Percentiles rank a stretch among this genome's conserved stretches.
These are phyloP conservation scores for Ceratocystiopsis brevicomis DNA, from an alignment of 2,329 filamentous ascomycete genomes.

Conservation along the genomic window DNA sequence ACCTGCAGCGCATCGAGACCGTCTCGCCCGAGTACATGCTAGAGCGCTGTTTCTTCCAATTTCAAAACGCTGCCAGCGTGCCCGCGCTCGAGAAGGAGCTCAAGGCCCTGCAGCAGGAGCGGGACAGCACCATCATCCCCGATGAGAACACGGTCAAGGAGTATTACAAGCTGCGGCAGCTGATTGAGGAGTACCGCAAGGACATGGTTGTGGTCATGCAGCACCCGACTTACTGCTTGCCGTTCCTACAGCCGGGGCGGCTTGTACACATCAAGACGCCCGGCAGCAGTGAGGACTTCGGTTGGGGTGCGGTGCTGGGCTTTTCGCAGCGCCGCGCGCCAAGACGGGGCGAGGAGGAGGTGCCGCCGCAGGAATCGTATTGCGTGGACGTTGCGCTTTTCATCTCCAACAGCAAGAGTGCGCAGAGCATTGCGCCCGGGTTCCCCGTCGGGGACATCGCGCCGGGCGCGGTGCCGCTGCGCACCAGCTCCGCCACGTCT, in stretches of 20 bases:
- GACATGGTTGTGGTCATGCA: slow-evolving; percentile 87
- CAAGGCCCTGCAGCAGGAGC: slow-evolving; percentile 56
- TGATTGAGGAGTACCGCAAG: slow-evolving; percentile 63
- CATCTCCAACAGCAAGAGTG: slow-evolving; percentile 26
- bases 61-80: slow-evolving; percentile 85
- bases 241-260: slow-evolving; percentile 75
- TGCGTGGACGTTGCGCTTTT: slow-evolving; percentile 66
- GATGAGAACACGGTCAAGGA: slow-evolving; percentile 83
- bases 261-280: slow-evolving; percentile 69
- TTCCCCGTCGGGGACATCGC: slow-evolving; percentile 30
- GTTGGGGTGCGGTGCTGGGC: slow-evolving; percentile 81
- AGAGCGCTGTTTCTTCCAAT: slow-evolving; percentile 95
- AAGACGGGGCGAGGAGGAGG: slow-evolving; percentile 46
- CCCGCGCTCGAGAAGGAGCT: slow-evolving; percentile 69
- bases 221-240: slow-evolving; percentile 69
- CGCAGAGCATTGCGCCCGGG: slow-evolving; percentile 24
- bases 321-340: slow-evolving; percentile 44
- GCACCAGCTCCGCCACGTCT: slow-evolving; percentile 31
- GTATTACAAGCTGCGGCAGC: slow-evolving; percentile 78
- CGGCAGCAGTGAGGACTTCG: slow-evolving; percentile 60
- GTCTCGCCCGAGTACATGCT: slow-evolving; percentile 98
- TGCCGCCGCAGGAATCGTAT: slow-evolving; percentile 56
- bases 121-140: slow-evolving; percentile 53
- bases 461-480: slow-evolving; percentile 44
- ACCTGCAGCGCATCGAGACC: slow-evolving; percentile 92